Conservation (phyloP, 352 stramenopile species). For the Pythium phragmitis region DNA sequence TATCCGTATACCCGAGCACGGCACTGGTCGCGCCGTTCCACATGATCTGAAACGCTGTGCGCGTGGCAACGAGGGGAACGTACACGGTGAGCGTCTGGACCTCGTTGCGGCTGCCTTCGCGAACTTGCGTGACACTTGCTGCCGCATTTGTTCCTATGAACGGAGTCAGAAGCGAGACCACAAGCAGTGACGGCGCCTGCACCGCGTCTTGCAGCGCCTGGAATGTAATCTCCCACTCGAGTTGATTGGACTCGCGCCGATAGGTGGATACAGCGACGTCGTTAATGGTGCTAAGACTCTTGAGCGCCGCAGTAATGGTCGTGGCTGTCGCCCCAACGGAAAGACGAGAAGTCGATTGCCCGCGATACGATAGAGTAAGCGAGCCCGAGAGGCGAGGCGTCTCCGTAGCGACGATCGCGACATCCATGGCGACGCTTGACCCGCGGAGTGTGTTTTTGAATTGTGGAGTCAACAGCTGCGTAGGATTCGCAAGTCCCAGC, state of each 20-base stretch:
- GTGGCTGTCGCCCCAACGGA: conserved; percentile 25
- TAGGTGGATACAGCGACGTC: conserved; percentile 25
- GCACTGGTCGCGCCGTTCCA: conserved; percentile 39
- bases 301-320: conserved; percentile 31
- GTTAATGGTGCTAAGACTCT: conserved; percentile 21
- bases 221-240: conserved; percentile 42
- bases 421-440: conserved; percentile 34
- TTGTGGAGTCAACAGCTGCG: conserved; percentile 30
- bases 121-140: conserved; percentile 20
- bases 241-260: conserved; percentile 3
- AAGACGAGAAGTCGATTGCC: conserved; percentile 35
- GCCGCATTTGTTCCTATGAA: conserved; percentile 29
- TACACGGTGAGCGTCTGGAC: conserved; percentile 47
- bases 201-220: conserved; percentile 28
- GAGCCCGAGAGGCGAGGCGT: conserved; percentile 39
- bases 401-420: conserved; percentile 36
- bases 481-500: conserved; percentile 33
- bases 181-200: conserved; percentile 22
- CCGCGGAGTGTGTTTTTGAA: conserved; percentile 38
- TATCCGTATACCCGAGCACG: conserved; percentile 24
- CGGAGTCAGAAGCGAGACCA: conserved; percentile 4
- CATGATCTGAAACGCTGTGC: conserved; percentile 32
- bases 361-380: conserved; percentile 37
- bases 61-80: conserved; percentile 20
- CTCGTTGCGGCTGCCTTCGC: conserved; percentile 29